These are phyloP conservation scores for Isochrysis galbana DNA, from an alignment of 78 protist genomes.

Conservation along the genomic window DNA sequence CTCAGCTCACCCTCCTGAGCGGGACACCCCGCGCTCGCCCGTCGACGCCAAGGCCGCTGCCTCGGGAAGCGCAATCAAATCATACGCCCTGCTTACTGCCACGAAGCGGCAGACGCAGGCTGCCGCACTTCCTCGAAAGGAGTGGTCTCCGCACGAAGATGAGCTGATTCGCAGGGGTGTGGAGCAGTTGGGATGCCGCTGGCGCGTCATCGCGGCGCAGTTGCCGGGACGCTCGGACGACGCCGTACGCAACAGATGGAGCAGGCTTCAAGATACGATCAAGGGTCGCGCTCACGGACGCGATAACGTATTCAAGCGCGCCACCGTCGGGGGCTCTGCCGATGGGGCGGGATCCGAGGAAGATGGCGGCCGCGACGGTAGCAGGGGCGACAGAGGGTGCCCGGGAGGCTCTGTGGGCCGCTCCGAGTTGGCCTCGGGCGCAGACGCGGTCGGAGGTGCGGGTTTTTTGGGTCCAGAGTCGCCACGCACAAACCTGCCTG, in stretches of 20 bases:
- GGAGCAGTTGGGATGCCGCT: neutral
- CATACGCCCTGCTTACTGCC: neutral
- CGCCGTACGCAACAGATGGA: slow-evolving; percentile 4
- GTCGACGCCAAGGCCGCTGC: neutral
- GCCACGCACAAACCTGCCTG: neutral
- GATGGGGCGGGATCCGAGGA: neutral
- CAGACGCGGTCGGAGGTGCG: neutral
- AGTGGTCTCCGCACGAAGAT: neutral
- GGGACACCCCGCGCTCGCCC: neutral
- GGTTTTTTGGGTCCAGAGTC: neutral
- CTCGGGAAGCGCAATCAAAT: neutral
- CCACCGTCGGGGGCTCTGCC: neutral
- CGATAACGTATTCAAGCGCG: neutral
- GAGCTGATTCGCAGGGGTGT: neutral
- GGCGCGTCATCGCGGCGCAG: slow-evolving; percentile 8
- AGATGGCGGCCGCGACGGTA: neutral
- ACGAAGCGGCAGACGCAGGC: neutral
- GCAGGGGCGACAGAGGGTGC: neutral
- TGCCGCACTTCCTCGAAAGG: neutral
- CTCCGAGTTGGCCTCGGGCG: neutral
- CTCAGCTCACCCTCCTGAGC: neutral
- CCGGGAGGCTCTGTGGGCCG: neutral
- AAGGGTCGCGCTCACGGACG: neutral
- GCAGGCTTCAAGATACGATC: neutral
- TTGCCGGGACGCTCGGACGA: slow-evolving; percentile 8